Evolutionary conservation across 2,329 filamentous ascomycete genomes (phyloP).

Genomic region (Cladosporium austrohemisphaericum): DNA sequence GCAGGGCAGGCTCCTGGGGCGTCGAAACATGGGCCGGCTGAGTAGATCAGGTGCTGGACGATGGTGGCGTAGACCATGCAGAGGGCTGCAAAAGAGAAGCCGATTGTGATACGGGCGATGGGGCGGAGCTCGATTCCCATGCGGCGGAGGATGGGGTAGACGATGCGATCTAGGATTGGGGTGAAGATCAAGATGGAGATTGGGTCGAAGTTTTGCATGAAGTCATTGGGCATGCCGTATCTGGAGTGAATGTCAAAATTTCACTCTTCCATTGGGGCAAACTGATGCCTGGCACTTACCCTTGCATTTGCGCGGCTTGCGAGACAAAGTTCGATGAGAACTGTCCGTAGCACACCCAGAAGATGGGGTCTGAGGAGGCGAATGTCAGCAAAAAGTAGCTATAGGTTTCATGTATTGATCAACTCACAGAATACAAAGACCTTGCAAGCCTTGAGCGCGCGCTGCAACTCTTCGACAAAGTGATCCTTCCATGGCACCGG

Average conservation of each 20-base stretch:
- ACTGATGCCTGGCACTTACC: no score
- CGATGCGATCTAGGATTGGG: conserved; percentile 42
- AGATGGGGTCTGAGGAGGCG: conserved; percentile 35
- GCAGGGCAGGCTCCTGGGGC: conserved; percentile 38
- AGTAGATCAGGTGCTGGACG: conserved; percentile 56
- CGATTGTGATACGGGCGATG: conserved; percentile 52
- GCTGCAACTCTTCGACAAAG: conserved; percentile 70
- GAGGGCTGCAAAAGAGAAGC: conserved; percentile 51
- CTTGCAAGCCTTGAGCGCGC: conserved; percentile 62
- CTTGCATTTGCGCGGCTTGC: conserved; percentile 46
- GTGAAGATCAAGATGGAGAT: conserved; percentile 46
- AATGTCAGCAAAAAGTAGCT: background rate
- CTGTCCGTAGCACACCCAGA: conserved; percentile 42
- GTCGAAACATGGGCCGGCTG: conserved; percentile 51
- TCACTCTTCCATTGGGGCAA: no score
- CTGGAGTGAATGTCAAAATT: no score
- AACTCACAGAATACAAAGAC: conserved; percentile 53
- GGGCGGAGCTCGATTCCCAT: conserved; percentile 43
- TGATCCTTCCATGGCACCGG: conserved; percentile 61
- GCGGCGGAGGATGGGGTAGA: conserved; percentile 45
- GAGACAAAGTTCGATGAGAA: conserved; percentile 46
- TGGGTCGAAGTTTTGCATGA: conserved; percentile 48
- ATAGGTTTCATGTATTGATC: no score
- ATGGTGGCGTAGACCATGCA: conserved; percentile 55
- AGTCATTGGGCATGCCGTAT: conserved; percentile 47